phyloP scores from a whole-genome alignment of 805 yeast genomes.

The Ogataea trehalophila region DNA sequence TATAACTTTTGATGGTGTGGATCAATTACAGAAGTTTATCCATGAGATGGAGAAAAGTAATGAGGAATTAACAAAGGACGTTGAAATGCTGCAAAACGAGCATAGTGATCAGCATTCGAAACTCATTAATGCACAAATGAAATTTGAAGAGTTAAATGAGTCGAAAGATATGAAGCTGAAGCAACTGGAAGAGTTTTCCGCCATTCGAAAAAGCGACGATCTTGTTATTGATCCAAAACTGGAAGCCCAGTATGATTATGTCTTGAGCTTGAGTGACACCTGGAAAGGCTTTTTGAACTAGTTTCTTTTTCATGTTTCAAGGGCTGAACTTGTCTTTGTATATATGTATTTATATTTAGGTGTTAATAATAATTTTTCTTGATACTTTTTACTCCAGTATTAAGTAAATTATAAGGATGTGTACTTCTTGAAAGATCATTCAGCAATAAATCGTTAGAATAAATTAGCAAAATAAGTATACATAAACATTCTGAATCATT shows the following conservation, averaged over 20 bases:
- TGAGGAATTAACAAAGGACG: neutral
- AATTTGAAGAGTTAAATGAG: neutral
- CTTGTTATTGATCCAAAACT: slow-evolving; percentile 9
- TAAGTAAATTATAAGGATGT: too few relatives aligned
- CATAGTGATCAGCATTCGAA: too few relatives aligned
- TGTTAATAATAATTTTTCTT: too few relatives aligned
- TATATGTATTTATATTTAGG: too few relatives aligned
- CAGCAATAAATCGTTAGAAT: too few relatives aligned
- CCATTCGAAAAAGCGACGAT: neutral
- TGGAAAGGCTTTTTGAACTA: neutral
- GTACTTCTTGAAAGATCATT: too few relatives aligned
- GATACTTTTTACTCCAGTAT: too few relatives aligned
- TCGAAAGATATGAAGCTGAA: slow-evolving; percentile 6
- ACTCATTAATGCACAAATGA: neutral
- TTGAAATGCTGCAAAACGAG: too few relatives aligned
- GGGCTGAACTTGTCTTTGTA: neutral
- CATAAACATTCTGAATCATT: too few relatives aligned
- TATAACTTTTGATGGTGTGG: slow-evolving; percentile 26
- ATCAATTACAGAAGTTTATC: slow-evolving; percentile 27
- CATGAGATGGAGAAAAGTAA: slow-evolving; percentile 20
- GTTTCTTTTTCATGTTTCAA: neutral
- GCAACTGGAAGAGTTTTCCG: slow-evolving; percentile 3
- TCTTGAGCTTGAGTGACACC: slow-evolving; percentile 11
- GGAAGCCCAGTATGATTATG: slow-evolving; percentile 11
- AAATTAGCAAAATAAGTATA: too few relatives aligned